Evolutionary conservation across 2,329 filamentous ascomycete genomes (phyloP), one percentile per base, ranked within the genome.

Genomic region (Capronia epimyces): DNA sequence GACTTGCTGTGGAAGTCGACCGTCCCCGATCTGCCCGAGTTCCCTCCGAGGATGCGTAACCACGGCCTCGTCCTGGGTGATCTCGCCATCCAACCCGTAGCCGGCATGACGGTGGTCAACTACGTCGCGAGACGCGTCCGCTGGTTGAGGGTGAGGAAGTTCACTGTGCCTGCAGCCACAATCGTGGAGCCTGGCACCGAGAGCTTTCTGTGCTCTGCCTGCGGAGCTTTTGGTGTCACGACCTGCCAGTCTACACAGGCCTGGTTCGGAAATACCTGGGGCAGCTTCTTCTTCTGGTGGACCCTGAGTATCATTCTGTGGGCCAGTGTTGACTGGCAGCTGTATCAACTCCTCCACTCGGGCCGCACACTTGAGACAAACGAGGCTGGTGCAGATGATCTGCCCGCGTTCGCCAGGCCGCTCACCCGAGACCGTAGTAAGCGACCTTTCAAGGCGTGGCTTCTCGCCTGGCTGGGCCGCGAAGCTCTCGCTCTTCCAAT

Each of bases 61-160:
- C 93, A 98, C 66, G 86, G 82, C 3, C 76, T 97, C 50, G 82
- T 90, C 1, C 86, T 84, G 64, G 89, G 89, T 3, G 90, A 97
- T 64, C 73, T 95, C 2, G 91, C 86, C 21, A 81, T 97, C 50
- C 93, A 98, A 65, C 94, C 94, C 31, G 87, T 95, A 70, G 82
- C 84, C 2, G 80, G 81, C 59, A 94, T 95, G 79, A 83, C 85
- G 1, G 75, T 95, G 1, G 65, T 67, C 3, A 83, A 87, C 22
- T 97, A 95, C 65, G 77, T 87, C 40, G 86, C 84, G 3, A 83
- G 93, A 10, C 80, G 93, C 20, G 84, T 90, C 3, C 80, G 93
- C 45, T 98, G 93, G 93, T 74, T 97, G 20, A 81, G 93, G 4
- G 94, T 95, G 1, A 78, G 93, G 40, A 98, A 98, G 67, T 97